These are phyloP conservation scores for Didymella exigua DNA, from an alignment of 2,329 filamentous ascomycete genomes.

Conservation along the genomic window DNA sequence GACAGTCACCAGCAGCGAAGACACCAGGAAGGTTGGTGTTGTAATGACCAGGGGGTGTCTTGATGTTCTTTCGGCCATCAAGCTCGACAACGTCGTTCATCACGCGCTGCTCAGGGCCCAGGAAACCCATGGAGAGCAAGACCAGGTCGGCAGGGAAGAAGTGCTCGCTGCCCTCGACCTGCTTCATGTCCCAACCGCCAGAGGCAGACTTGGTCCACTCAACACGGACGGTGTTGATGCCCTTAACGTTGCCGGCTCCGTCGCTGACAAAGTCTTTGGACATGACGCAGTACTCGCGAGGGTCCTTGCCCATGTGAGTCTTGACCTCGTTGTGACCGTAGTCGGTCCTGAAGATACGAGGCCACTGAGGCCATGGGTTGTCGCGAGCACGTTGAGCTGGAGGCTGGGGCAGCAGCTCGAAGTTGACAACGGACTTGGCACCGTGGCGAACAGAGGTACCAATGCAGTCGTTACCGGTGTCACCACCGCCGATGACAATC, in stretches of 20 bases:
- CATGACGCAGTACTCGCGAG: conserved; percentile 98
- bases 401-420: conserved; percentile 92
- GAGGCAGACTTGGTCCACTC: conserved; percentile 91
- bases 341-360: conserved; percentile 96
- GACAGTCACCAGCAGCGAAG: conserved; percentile 94
- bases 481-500: conserved; percentile 94
- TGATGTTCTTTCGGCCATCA: conserved; percentile 92
- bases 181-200: conserved; percentile 99
- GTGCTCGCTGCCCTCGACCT: conserved; percentile 88
- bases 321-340: conserved; percentile 96
- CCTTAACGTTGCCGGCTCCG: conserved; percentile 84
- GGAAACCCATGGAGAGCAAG: conserved; percentile 94
- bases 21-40: conserved; percentile 85
- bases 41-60: conserved; percentile 88
- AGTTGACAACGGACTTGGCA: conserved; percentile 95
- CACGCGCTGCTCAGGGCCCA: conserved; percentile 88
- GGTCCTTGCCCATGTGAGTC: conserved; percentile 94
- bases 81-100: conserved; percentile 88
- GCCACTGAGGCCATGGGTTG: conserved; percentile 99
- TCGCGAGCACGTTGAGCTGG: conserved; percentile 87
- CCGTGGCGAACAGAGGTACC: conserved; percentile 95
- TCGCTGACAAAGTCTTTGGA: conserved; percentile 95
- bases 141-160: conserved; percentile 97
- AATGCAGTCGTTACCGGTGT: conserved; percentile 97
- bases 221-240: conserved; percentile 93